Base-by-base conservation (phyloP, 441 rosid species). In the Eugenia klotzschiana region DNA sequence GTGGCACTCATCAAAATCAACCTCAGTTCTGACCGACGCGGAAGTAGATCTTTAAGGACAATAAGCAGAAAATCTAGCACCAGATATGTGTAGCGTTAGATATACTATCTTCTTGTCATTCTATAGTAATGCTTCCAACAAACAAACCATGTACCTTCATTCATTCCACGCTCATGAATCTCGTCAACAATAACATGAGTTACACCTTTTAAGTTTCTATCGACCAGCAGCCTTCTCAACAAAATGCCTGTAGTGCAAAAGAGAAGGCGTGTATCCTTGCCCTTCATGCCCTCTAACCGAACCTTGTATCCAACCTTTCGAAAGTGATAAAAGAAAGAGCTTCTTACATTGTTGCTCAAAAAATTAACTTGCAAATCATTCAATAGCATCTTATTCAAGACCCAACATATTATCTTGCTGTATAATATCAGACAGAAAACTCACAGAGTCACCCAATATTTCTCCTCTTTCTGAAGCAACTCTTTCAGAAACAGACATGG, bases 81-180 rank as follows among this genome's bases (percentile, higher is more conserved):
- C 85, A 90, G 77, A 87, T 51, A 64, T 82, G 56, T 52, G 79
- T 72, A 58, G 84, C 58, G 27, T 84, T 88, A 46, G 92, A 89
- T 82, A 79, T 26, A 82, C 84, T 57, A 80, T 77, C 72, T 87
- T 81, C 83, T 79, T 85, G 79, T 53, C 79, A 85, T 73, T 46
- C 79, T 37, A 46, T 58, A 56, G 13, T 33, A 84, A 23, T 55
- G 43, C 69, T 77, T 69, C 80, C 85, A 57, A 81, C 57, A 88
- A 87, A 3, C 41, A 80, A 84, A 87, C 81, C 43, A 11, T 46
- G 87, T 94, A 94, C 98, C 99, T 89, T 96, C 99, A 86, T 94
- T 94, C 95, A 96, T 94, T 89, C 98, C 99, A 85, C 98, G 99
- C 85, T 96, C 99, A 83, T 96, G 99, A 87, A 96, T 94, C 91